phyloP scores from a whole-genome alignment of 441 rosid genomes.

The Jatropha multifida region DNA sequence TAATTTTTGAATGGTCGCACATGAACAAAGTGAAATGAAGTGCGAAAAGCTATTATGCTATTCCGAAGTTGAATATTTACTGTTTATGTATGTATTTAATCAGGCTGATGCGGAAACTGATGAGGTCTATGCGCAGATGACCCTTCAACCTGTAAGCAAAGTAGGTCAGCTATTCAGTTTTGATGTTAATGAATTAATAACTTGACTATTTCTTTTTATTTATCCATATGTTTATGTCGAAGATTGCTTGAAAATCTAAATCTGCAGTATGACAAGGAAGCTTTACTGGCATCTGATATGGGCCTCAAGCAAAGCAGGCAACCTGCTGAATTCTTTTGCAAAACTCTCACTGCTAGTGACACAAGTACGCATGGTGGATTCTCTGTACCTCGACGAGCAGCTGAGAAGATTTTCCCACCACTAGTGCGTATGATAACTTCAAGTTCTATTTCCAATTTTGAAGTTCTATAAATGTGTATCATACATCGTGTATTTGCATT shows the following conservation, averaged over 20 bases:
- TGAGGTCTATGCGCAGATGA: conserved; percentile 99
- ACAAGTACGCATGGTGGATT: conserved; percentile 99
- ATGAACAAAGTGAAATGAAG: background rate
- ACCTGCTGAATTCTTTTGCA: conserved; percentile 91
- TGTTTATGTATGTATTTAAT: conserved; percentile 26
- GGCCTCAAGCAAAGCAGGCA: conserved; percentile 77
- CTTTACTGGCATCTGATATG: conserved; percentile 75
- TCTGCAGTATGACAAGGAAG: conserved; percentile 82
- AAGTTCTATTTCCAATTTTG: background rate
- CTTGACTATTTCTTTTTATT: background rate
- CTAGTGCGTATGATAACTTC: conserved; percentile 48
- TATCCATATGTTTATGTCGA: conserved; percentile 5
- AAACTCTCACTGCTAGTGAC: conserved; percentile 94
- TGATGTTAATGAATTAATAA: background rate
- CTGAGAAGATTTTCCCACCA: conserved; percentile 93
- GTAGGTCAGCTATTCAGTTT: conserved; percentile 53
- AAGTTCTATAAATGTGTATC: conserved; percentile 3
- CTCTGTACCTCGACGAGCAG: conserved; percentile 93
- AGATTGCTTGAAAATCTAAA: conserved; percentile 12
- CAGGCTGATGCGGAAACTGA: conserved; percentile 95
- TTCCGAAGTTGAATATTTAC: conserved; percentile 1
- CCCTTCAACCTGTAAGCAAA: conserved; percentile 88
- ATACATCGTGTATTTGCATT: conserved; percentile 8
- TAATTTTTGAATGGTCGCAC: background rate
- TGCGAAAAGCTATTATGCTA: background rate